Evolutionary conservation across 2,329 filamentous ascomycete genomes (phyloP).

Genomic region (Diaporthe citri): DNA sequence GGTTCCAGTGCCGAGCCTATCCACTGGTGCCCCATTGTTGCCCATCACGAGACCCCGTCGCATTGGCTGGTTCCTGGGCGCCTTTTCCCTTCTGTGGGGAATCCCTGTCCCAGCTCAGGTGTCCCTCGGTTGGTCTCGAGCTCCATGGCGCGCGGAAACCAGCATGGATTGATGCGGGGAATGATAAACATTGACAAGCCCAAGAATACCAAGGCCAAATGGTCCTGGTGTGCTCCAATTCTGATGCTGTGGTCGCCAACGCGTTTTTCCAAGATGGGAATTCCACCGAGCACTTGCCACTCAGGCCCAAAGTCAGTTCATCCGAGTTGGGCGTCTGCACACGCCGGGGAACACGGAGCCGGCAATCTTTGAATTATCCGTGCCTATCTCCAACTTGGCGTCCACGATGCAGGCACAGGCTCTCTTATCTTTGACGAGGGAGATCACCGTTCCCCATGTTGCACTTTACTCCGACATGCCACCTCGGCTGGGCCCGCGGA

Average conservation of each 20-base stretch:
- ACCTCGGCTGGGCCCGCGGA: slow-evolving; percentile 18
- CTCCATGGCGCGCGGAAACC: background rate
- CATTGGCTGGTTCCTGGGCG: slow-evolving; percentile 5
- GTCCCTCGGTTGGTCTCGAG: background rate
- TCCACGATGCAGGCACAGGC: background rate
- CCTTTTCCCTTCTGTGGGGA: slow-evolving; percentile 2
- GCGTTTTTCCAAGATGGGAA: slow-evolving; percentile 11
- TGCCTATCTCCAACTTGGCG: slow-evolving; percentile 3
- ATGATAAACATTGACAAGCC: slow-evolving; percentile 2
- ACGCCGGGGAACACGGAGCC: slow-evolving; percentile 23
- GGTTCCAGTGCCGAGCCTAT: slow-evolving; percentile 22
- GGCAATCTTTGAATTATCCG: background rate
- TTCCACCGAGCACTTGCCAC: slow-evolving; percentile 7
- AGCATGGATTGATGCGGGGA: slow-evolving; percentile 18
- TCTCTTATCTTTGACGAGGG: background rate
- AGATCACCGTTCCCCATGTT: background rate
- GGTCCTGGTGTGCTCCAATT: background rate
- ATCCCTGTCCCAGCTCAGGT: slow-evolving; percentile 24
- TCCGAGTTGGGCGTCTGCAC: background rate
- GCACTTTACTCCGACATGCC: background rate
- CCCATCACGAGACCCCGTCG: slow-evolving; percentile 3
- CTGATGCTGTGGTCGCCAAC: background rate
- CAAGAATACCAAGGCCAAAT: background rate
- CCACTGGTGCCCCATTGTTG: background rate
- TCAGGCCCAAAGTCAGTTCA: background rate